Percentiles rank a stretch among this genome's conserved stretches.
phyloP scores from a whole-genome alignment of 345 rosid genomes.

The Hirschfeldia incana region DNA sequence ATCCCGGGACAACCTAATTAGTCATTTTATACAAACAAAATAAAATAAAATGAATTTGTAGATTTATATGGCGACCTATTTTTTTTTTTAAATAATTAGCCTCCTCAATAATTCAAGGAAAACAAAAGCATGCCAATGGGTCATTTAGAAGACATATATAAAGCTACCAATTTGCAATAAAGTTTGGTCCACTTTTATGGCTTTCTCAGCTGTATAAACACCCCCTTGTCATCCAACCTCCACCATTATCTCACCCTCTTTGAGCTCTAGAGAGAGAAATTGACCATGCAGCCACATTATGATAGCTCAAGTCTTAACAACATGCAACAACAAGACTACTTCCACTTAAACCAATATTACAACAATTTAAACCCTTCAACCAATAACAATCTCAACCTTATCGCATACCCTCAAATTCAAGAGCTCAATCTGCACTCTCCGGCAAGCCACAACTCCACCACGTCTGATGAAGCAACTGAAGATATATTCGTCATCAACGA shows the following conservation, averaged over 20 bases:
- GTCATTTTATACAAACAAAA: neutral
- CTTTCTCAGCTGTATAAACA: slow-evolving; percentile 52
- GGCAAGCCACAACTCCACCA: slow-evolving; percentile 71
- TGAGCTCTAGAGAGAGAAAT: slow-evolving; percentile 8
- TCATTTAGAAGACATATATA: slow-evolving; percentile 37
- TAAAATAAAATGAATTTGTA: neutral
- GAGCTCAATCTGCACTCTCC: slow-evolving; percentile 50
- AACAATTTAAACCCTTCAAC: slow-evolving; percentile 40
- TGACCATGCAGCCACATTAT: slow-evolving; percentile 51
- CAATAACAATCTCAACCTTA: slow-evolving; percentile 39
- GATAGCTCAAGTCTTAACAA: slow-evolving; percentile 39
- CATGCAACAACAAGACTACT: slow-evolving; percentile 41
- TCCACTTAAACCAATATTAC: slow-evolving; percentile 45
- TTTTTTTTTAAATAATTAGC: neutral
- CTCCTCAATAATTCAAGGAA: neutral
- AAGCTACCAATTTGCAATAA: slow-evolving; percentile 37
- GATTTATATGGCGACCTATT: neutral
- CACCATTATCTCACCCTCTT: slow-evolving; percentile 36
- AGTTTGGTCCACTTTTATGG: slow-evolving; percentile 48
- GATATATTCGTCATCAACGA: slow-evolving; percentile 69
- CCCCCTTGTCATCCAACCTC: slow-evolving; percentile 27
- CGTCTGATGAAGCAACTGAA: slow-evolving; percentile 84
- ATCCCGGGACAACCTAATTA: neutral
- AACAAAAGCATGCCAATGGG: slow-evolving; percentile 16
- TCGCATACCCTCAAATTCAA: slow-evolving; percentile 40